These are phyloP conservation scores for Verticillium klebahnii DNA, from an alignment of 2,329 filamentous ascomycete species.

Conservation along the genomic window DNA sequence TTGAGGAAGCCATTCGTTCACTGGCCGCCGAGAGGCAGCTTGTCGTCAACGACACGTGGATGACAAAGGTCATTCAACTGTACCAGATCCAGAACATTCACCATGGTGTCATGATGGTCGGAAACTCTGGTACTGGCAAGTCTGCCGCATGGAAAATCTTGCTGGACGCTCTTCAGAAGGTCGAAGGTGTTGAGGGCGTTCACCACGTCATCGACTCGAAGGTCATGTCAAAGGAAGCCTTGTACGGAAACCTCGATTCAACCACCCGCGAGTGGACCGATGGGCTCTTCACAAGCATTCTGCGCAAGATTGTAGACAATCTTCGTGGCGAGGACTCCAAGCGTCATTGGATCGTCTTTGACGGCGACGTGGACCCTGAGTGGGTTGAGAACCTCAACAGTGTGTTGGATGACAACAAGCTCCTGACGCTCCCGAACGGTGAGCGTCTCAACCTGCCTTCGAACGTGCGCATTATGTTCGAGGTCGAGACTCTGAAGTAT, in stretches of 20 bases:
- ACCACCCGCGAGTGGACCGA: conserved; percentile 99
- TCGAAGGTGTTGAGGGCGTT: conserved; percentile 89
- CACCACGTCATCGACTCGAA: conserved; percentile 98
- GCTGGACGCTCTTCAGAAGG: conserved; percentile 82
- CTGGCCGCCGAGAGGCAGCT: conserved; percentile 82
- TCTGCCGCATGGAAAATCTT: conserved; percentile 92
- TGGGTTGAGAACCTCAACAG: conserved; percentile 99
- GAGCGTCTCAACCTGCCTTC: conserved; percentile 91
- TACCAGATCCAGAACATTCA: conserved; percentile 98
- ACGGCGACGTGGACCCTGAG: conserved; percentile 97
- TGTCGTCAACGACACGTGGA: conserved; percentile 90
- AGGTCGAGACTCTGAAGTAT: conserved; percentile 96
- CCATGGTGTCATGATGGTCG: conserved; percentile 99
- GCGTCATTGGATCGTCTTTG: conserved; percentile 98
- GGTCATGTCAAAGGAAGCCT: conserved; percentile 98
- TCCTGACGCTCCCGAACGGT: conserved; percentile 93
- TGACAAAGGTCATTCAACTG: conserved; percentile 93
- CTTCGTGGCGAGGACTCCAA: conserved; percentile 95
- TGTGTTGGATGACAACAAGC: conserved; percentile 97
- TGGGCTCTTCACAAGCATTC: conserved; percentile 93
- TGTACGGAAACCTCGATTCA: conserved; percentile 93
- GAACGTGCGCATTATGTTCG: conserved; percentile 99
- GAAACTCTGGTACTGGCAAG: conserved; percentile 95
- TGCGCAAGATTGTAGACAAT: conserved; percentile 98
- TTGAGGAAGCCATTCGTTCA: conserved; percentile 76